phyloP scores from a whole-genome alignment of 495 filamentous ascomycete genomes.

The Podospora sp. region DNA sequence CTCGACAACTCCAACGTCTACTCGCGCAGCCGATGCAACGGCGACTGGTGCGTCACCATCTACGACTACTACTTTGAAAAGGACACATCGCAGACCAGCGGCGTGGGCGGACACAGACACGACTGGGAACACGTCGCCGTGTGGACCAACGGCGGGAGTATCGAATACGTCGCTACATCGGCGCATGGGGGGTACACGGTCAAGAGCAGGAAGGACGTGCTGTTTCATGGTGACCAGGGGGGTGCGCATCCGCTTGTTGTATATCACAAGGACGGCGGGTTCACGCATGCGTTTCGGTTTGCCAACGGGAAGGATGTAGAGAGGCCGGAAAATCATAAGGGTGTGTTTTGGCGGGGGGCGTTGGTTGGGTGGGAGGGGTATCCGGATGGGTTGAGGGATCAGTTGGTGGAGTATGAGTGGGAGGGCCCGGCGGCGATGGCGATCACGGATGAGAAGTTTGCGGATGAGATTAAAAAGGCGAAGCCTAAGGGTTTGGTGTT shows the following conservation, averaged over 20 bases:
- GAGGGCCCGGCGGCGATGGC: too few relatives aligned
- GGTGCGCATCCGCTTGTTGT: slow-evolving; percentile 32
- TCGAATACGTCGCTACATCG: slow-evolving; percentile 25
- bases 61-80: slow-evolving; percentile 40
- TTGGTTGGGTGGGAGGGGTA: too few relatives aligned
- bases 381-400: too few relatives aligned
- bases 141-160: slow-evolving; percentile 23
- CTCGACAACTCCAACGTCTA: slow-evolving; percentile 38
- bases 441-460: too few relatives aligned
- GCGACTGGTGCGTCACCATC: slow-evolving; percentile 34
- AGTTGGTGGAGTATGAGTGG: too few relatives aligned
- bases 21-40: slow-evolving; percentile 35
- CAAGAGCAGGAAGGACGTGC: slow-evolving; percentile 17
- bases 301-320: slow-evolving; percentile 1
- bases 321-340: background rate
- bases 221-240: slow-evolving; percentile 10
- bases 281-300: slow-evolving; percentile 36
- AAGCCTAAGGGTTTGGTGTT: too few relatives aligned
- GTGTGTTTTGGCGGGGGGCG: too few relatives aligned
- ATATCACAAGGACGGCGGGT: slow-evolving; percentile 35
- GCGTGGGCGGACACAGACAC: slow-evolving; percentile 30
- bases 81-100: slow-evolving; percentile 19
- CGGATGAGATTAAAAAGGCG: too few relatives aligned
- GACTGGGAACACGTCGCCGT: slow-evolving; percentile 39
- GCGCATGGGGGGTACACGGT: slow-evolving; percentile 28